Conservation (phyloP, 2,329 filamentous ascomycete species). For the Kalaharituber pfeilii region DNA sequence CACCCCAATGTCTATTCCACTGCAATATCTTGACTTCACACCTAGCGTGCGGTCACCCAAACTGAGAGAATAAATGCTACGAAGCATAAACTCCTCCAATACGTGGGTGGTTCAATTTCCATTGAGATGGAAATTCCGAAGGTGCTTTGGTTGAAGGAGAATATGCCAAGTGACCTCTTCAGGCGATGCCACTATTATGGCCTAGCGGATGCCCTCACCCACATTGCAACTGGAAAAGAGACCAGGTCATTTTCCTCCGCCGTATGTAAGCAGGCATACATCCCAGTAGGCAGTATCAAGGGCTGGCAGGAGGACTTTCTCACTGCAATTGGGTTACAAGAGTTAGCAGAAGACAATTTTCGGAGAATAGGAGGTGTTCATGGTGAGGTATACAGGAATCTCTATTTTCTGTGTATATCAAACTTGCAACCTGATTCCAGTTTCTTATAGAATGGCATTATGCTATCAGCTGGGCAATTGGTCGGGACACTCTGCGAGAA, state of each 20-base stretch:
- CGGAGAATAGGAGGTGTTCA: constrained; percentile 87
- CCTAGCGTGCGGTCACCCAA: constrained; percentile 65
- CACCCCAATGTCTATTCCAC: background rate
- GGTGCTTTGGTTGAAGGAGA: constrained; percentile 93
- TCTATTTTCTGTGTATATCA: background rate
- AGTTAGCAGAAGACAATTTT: constrained; percentile 71
- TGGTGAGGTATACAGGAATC: constrained; percentile 54
- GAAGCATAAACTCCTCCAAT: constrained; percentile 77
- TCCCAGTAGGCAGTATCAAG: constrained; percentile 93
- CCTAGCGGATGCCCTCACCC: constrained; percentile 77
- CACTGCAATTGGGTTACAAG: constrained; percentile 65
- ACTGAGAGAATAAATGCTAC: constrained; percentile 88
- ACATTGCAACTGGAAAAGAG: constrained; percentile 83
- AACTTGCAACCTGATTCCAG: background rate
- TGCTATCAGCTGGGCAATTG: constrained; percentile 78
- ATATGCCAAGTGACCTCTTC: constrained; percentile 87
- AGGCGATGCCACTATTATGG: constrained; percentile 95
- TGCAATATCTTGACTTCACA: constrained; percentile 2
- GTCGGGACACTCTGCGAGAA: constrained; percentile 72
- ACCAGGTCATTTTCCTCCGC: constrained; percentile 87
- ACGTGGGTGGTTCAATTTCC: constrained; percentile 95
- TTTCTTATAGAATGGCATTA: constrained; percentile 59
- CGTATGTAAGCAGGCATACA: constrained; percentile 92
- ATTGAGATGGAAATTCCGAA: constrained; percentile 99
- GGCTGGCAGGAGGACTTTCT: constrained; percentile 97